These are phyloP conservation scores for Paracoccidioides lutzii DNA, from an alignment of 2,329 filamentous ascomycete genomes.

Conservation along the genomic window DNA sequence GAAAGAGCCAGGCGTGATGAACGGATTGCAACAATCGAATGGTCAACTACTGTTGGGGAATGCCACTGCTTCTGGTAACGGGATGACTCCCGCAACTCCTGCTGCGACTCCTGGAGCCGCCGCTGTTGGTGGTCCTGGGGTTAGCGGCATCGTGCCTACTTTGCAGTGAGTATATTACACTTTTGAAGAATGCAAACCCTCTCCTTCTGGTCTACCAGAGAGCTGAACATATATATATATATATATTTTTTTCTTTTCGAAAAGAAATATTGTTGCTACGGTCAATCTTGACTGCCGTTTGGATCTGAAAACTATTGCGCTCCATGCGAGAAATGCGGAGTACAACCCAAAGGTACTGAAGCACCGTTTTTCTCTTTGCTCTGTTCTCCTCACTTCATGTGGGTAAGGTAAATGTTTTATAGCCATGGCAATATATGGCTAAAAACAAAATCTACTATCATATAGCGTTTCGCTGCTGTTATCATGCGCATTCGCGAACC, in stretches of 20 bases:
- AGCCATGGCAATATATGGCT: conserved; percentile 33
- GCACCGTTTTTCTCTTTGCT: conserved; percentile 12
- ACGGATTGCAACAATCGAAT: conserved; percentile 29
- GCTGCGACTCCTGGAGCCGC: conserved; percentile 79
- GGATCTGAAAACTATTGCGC: conserved; percentile 96
- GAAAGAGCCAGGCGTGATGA: conserved; percentile 43
- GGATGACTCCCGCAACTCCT: conserved; percentile 79
- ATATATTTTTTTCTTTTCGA: too few species aligned
- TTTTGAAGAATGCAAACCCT: conserved; percentile 19
- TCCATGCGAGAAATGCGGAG: conserved; percentile 95
- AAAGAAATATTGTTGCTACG: conserved; percentile 97
- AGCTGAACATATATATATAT: conserved; percentile 42
- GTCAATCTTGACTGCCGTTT: conserved; percentile 96
- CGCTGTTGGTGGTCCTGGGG: conserved; percentile 52
- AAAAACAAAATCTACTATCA: conserved; percentile 26
- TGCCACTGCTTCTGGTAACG: conserved; percentile 51
- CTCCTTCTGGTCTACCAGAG: conserved; percentile 34
- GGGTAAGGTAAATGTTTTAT: conserved; percentile 3
- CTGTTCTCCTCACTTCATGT: neutral
- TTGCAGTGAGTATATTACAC: conserved; percentile 75
- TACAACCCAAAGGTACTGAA: conserved; percentile 87
- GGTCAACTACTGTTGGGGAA: conserved; percentile 45
- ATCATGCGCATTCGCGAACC: conserved; percentile 99
- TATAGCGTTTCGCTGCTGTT: conserved; percentile 90
- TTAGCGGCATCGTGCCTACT: conserved; percentile 81